Base-by-base conservation (phyloP, 1,284 basidiomycete genomes). In the Agroathelia rolfsii region DNA sequence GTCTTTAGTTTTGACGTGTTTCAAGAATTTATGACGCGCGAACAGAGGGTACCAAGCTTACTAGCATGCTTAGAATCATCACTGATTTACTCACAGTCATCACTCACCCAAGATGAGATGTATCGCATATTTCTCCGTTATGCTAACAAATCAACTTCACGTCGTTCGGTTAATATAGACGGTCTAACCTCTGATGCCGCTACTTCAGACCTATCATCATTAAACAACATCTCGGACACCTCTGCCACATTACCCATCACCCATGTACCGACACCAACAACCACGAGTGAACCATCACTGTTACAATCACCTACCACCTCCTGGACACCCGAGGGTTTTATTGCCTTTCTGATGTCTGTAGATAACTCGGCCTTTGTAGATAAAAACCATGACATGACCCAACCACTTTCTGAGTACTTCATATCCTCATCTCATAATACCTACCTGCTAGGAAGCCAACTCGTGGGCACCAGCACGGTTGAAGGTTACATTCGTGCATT, bases 381-480 rank as follows among this genome's bases (percentile, higher is more conserved):
- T 28, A 57, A 67, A 40, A 46, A 64, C 27, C 71, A 79, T 31
- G 74, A 86, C 38, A 75, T 96, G 88, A 80, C 77, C 1, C 66
- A 69, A 1, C 89, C 94, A 1, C 59, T 96, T 7, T 70, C 76
- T 4, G 84, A 95, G 39, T 97, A 97, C 53, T 95, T 72, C 49
- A 82, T 97, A 47, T 92, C 88, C 4, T 86, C 88, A 11, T 94
- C 89, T 19, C 95, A 98, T 52, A 98, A 99, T 49, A 98, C 95
- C 0, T 98, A 99, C 49, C 76, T 99, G 4, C 80, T 96, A 8
- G 93, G 93, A 0, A 77, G 90, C 44, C 95, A 99, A 51, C 78
- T 95, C 37, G 76, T 93, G 6, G 94, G 95, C 3, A 80, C 84
- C 34, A 92, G 87, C 41, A 96, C 94, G 0, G 79, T 94, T 24